Conservation (phyloP, 306 rosid species). For the Ochetophila trinervis region DNA sequence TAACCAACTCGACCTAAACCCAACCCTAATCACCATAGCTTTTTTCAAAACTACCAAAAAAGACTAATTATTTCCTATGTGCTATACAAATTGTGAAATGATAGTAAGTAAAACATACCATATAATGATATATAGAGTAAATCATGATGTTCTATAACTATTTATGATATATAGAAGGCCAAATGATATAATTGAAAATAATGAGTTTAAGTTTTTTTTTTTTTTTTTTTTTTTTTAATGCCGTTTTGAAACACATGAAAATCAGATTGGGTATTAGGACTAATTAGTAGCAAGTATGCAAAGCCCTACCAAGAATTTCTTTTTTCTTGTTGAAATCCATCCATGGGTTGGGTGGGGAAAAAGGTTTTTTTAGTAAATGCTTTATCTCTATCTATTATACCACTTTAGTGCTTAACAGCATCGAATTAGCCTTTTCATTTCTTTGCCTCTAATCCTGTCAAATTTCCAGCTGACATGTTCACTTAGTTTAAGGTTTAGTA, state of each 20-base stretch:
- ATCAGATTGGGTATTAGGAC: too few species aligned
- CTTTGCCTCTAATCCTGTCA: conserved; percentile 26
- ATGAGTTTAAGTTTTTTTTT: too few species aligned
- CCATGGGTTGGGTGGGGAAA: conserved; percentile 14
- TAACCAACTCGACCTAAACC: neutral
- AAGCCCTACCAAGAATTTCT: conserved; percentile 5
- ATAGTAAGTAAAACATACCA: too few species aligned
- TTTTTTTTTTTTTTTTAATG: too few species aligned
- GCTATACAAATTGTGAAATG: too few species aligned
- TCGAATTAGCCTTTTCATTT: conserved; percentile 21
- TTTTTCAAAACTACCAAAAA: neutral
- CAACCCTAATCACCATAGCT: neutral
- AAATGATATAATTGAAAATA: too few species aligned
- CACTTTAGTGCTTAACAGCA: conserved; percentile 32
- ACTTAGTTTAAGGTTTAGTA: conserved; percentile 30
- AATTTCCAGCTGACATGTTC: conserved; percentile 32
- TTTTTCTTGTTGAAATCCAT: neutral
- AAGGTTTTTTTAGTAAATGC: neutral
- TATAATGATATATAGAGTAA: too few species aligned
- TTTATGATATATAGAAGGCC: too few species aligned
- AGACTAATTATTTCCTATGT: too few species aligned
- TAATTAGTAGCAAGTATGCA: neutral
- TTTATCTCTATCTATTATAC: neutral
- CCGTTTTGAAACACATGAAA: too few species aligned
- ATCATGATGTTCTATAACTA: too few species aligned